Evolutionary conservation across 176 grass and related monocot species (phyloP).

Genomic region (Bromus sterilis): DNA sequence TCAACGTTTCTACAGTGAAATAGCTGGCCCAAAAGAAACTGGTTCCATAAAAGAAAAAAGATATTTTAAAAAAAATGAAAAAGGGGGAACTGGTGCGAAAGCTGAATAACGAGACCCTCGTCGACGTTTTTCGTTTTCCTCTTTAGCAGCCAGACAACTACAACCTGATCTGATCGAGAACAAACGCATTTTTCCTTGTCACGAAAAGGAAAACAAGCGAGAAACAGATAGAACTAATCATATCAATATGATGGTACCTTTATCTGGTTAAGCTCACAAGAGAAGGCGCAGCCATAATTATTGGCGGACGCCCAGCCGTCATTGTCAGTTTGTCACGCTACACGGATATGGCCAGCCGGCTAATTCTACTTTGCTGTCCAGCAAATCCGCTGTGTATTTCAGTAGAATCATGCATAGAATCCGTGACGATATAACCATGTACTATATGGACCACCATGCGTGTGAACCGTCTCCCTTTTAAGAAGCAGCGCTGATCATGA

Average conservation of each 20-base stretch:
- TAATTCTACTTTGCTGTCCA: conserved; percentile 25
- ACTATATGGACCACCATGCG: conserved; percentile 1
- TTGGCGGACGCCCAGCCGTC: neutral
- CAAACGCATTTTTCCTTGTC: neutral
- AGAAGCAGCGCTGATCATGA: conserved; percentile 25
- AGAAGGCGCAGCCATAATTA: neutral
- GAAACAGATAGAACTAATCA: neutral
- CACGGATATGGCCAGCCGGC: neutral
- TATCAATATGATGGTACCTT: neutral
- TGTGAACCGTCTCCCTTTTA: conserved; percentile 5
- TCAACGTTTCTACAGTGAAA: neutral
- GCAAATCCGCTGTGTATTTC: neutral
- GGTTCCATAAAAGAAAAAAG: neutral
- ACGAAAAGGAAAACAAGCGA: neutral
- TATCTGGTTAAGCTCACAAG: conserved; percentile 12
- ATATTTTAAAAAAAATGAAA: too few species aligned
- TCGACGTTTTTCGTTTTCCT: neutral
- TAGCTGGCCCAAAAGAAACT: neutral
- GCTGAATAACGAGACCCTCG: neutral
- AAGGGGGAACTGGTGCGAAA: too few species aligned
- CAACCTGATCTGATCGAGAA: neutral
- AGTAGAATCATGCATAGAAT: conserved; percentile 1
- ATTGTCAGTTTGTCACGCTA: neutral
- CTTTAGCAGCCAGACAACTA: neutral
- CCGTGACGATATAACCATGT: conserved; percentile 9